Conservation (phyloP, 169 alveolate genomes). For the Plasmodium gonderi region DNA sequence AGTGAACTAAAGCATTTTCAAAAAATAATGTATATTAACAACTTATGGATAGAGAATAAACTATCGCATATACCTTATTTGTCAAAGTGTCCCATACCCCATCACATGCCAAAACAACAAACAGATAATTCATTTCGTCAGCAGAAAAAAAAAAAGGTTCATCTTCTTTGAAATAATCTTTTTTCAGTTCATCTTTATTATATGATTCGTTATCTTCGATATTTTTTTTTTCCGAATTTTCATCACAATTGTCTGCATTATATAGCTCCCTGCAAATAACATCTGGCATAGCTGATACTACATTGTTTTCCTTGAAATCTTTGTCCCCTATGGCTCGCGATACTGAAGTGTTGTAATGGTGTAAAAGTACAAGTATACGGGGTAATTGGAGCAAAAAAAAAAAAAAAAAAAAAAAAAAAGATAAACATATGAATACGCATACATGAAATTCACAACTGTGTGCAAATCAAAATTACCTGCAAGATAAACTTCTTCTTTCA, state of each 20-base stretch:
- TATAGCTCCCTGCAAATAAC: conserved; percentile 64
- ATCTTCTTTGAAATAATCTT: conserved; percentile 44
- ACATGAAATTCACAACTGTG: neutral
- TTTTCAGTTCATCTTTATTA: neutral
- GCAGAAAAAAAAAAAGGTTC: conserved; percentile 27
- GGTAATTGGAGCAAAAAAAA: neutral
- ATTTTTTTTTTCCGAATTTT: neutral
- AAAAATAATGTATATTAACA: neutral
- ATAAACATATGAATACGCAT: neutral
- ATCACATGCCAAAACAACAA: conserved; percentile 74
- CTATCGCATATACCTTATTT: conserved; percentile 23
- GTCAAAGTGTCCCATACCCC: conserved; percentile 74
- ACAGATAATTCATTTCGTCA: conserved; percentile 62
- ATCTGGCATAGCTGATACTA: conserved; percentile 63
- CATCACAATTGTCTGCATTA: neutral
- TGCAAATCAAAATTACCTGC: conserved; percentile 9
- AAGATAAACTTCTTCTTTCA: conserved; percentile 64
- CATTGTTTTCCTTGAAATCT: conserved; percentile 58
- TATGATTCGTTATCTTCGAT: neutral
- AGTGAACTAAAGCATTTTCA: no score
- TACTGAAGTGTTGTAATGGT: neutral
- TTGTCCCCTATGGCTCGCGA: conserved; percentile 74
- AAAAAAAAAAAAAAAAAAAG: neutral
- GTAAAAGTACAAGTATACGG: neutral
- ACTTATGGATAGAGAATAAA: neutral